These are phyloP conservation scores for Pichia sp. DNA, from an alignment of 1,139 yeast species.

Conservation along the genomic window DNA sequence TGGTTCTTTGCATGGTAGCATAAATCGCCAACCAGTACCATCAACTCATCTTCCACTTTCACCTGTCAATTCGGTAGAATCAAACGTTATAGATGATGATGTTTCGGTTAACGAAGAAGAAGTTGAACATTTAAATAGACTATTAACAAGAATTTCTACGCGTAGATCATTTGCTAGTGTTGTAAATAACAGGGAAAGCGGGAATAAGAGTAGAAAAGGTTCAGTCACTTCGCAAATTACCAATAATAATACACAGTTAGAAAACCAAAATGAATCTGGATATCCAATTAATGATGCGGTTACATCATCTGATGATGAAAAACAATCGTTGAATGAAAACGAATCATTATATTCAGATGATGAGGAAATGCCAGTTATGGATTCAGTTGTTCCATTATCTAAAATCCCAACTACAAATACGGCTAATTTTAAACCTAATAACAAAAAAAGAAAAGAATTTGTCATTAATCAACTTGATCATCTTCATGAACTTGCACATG, in stretches of 20 bases:
- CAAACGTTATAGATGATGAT: conserved; percentile 8
- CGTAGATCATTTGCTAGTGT: conserved; percentile 16
- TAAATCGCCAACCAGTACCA: not conserved
- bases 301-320: not conserved
- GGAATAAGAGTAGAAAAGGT: conserved; percentile 4
- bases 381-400: conserved; percentile 31
- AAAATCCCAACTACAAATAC: conserved; percentile 26
- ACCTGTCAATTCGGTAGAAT: conserved; percentile 4
- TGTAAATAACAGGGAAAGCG: not conserved
- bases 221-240: conserved; percentile 1
- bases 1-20: not conserved
- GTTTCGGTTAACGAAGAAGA: conserved; percentile 16
- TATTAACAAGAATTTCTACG: conserved; percentile 23
- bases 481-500: conserved; percentile 17
- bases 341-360: conserved; percentile 2
- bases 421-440: conserved; percentile 22
- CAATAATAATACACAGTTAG: not conserved
- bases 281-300: not conserved
- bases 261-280: no score
- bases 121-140: conserved; percentile 19
- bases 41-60: not conserved
- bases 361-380: conserved; percentile 23
- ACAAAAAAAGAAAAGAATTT: conserved; percentile 24
- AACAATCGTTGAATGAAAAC: not conserved
- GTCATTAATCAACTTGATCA: conserved; percentile 25